phyloP scores from a whole-genome alignment of 345 rosid species.

The Theobroma cacao region DNA sequence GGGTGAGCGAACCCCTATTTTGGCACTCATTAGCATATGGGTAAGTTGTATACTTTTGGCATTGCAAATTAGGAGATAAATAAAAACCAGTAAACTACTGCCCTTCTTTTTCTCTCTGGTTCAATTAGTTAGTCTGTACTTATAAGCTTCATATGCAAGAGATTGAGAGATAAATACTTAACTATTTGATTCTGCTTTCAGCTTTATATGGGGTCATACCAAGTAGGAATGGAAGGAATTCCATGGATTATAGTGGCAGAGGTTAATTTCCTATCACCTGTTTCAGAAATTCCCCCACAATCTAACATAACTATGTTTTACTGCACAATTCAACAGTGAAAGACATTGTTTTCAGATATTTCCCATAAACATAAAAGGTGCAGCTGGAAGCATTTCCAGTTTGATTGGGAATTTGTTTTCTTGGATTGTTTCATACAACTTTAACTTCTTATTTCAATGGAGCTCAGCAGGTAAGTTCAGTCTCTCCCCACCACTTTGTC shows the following conservation, averaged over 20 bases:
- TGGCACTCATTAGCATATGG: constrained; percentile 4
- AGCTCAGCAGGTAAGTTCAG: not conserved
- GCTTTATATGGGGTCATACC: constrained; percentile 9
- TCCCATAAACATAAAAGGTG: not conserved
- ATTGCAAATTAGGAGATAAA: too few species aligned
- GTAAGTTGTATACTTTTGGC: too few species aligned
- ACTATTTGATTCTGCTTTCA: not conserved
- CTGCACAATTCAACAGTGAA: not conserved
- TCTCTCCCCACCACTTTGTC: not conserved
- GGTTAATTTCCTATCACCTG: not conserved
- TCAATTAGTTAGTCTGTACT: too few species aligned
- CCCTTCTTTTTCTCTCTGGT: not conserved
- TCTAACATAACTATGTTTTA: not conserved
- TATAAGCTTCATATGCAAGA: too few species aligned
- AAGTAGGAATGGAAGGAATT: not conserved
- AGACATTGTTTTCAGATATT: not conserved
- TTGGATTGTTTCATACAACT: constrained; percentile 9
- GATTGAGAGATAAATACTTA: not conserved
- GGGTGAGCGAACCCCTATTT: not conserved
- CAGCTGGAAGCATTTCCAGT: not conserved
- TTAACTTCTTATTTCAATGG: constrained; percentile 8
- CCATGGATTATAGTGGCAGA: constrained; percentile 4
- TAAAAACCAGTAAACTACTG: too few species aligned
- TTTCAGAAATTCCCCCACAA: not conserved
- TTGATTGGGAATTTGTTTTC: not conserved